These are phyloP conservation scores for Nephelium lappaceum DNA, from an alignment of 345 rosid species.

Conservation along the genomic window DNA sequence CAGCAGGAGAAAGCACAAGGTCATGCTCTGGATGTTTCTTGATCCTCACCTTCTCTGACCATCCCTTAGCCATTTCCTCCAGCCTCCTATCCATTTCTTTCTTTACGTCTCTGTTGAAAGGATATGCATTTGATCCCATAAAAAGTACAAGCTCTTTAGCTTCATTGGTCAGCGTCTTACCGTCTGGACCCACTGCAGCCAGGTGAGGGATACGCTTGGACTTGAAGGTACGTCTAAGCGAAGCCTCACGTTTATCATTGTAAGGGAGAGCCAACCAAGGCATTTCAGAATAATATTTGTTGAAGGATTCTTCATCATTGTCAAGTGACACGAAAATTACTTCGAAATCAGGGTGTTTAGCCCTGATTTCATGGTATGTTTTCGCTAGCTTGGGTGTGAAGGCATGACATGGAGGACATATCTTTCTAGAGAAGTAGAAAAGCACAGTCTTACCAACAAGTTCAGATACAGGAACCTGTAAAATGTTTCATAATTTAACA, in stretches of 20 bases:
- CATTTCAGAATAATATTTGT: conserved; percentile 36
- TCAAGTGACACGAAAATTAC: conserved; percentile 49
- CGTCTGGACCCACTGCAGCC: conserved; percentile 41
- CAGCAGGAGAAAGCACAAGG: neutral
- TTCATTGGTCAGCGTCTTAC: conserved; percentile 34
- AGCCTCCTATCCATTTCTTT: conserved; percentile 27
- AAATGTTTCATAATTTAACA: neutral
- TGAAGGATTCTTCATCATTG: conserved; percentile 39
- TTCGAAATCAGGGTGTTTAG: conserved; percentile 35
- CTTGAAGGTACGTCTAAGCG: conserved; percentile 40
- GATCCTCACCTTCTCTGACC: conserved; percentile 16
- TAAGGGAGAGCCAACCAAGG: conserved; percentile 53
- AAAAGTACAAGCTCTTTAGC: conserved; percentile 28
- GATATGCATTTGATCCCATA: conserved; percentile 47
- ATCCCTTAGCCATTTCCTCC: conserved; percentile 11
- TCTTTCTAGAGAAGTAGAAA: conserved; percentile 51
- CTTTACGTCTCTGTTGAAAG: conserved; percentile 36
- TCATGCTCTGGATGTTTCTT: conserved; percentile 8
- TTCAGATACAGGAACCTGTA: conserved; percentile 43
- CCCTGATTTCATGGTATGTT: conserved; percentile 40
- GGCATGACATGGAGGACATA: conserved; percentile 50
- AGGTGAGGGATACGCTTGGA: conserved; percentile 41
- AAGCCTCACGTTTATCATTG: conserved; percentile 37
- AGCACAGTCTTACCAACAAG: conserved; percentile 46
- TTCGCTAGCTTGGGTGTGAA: conserved; percentile 42